These are phyloP conservation scores for Claviceps digitariae DNA, from an alignment of 2,329 filamentous ascomycete species.

Conservation along the genomic window DNA sequence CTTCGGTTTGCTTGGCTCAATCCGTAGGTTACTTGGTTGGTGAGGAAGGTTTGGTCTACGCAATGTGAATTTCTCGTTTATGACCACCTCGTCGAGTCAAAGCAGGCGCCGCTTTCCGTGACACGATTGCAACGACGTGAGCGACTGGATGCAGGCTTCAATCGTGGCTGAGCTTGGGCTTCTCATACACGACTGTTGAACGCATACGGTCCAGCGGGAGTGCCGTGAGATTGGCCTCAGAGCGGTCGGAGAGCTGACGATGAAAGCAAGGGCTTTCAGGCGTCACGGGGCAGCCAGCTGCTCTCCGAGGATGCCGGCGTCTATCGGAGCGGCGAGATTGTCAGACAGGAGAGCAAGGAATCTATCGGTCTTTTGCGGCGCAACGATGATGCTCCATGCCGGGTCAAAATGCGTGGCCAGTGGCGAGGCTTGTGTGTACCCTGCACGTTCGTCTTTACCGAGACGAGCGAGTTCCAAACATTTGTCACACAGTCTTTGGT, in stretches of 20 bases:
- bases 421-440: too few relatives aligned
- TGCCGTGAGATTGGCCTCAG: constrained; percentile 7
- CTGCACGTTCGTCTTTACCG: too few relatives aligned
- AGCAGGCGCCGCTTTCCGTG: neutral
- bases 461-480: too few relatives aligned
- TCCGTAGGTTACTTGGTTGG: too few relatives aligned
- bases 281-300: too few relatives aligned
- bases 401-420: neutral
- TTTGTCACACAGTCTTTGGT: too few relatives aligned
- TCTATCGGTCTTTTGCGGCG: neutral
- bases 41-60: too few relatives aligned
- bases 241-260: constrained; percentile 18
- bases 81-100: neutral
- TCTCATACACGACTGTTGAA: neutral
- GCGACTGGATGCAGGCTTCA: neutral
- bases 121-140: neutral
- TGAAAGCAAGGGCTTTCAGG: constrained; percentile 15
- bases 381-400: neutral
- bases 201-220: neutral
- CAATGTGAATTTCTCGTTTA: too few relatives aligned
- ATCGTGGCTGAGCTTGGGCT: neutral
- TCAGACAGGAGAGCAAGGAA: neutral
- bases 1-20: neutral
- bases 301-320: too few relatives aligned
- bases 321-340: neutral